These are phyloP conservation scores for Clavispora asparagi DNA, from an alignment of 805 yeast species.

Conservation along the genomic window DNA sequence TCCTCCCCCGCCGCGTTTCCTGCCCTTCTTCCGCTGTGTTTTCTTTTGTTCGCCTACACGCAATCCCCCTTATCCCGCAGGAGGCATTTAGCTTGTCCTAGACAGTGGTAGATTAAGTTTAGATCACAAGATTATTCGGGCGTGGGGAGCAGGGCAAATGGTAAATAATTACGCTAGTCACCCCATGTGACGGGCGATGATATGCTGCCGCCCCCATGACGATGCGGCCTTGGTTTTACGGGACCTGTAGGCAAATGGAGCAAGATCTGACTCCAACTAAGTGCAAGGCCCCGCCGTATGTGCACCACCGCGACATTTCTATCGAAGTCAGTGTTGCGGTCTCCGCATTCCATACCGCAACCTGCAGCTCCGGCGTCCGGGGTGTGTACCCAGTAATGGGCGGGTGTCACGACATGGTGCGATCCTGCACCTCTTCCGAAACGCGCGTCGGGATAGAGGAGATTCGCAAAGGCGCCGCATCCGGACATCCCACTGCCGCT, in stretches of 20 bases:
- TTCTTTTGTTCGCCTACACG: neutral
- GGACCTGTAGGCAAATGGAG: neutral
- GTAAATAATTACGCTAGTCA: too few relatives aligned
- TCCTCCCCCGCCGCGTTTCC: too few relatives aligned
- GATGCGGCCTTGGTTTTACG: neutral
- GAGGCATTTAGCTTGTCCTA: neutral
- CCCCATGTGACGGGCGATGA: too few relatives aligned
- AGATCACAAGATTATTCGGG: too few relatives aligned
- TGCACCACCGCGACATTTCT: neutral
- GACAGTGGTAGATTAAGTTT: too few relatives aligned
- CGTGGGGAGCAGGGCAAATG: too few relatives aligned
- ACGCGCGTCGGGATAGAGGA: too few relatives aligned
- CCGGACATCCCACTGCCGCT: too few relatives aligned
- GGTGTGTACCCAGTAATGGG: neutral
- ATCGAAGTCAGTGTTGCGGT: neutral
- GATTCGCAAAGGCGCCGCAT: too few relatives aligned
- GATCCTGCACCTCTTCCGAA: neutral
- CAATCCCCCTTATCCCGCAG: neutral
- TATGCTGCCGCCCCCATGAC: too few relatives aligned
- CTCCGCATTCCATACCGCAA: neutral
- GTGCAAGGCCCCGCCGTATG: neutral
- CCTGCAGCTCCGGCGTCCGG: neutral
- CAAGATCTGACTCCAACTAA: neutral
- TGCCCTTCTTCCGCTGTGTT: too few relatives aligned
- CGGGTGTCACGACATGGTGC: neutral